These are phyloP conservation scores for Fusarium sp. DNA, from an alignment of 2,329 filamentous ascomycete genomes.

Conservation along the genomic window DNA sequence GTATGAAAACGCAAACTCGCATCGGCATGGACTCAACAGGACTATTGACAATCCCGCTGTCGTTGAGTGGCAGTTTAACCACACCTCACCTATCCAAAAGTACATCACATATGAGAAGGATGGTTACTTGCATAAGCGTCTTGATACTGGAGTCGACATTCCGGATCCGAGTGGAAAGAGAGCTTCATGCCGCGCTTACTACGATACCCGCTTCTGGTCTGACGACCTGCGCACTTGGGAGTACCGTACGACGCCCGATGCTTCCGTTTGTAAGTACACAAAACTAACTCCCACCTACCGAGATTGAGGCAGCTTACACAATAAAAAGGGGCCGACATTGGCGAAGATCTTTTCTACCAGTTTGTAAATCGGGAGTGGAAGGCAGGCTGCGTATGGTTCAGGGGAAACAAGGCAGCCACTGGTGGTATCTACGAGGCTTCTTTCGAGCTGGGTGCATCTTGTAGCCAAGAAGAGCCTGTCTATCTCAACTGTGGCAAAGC, in stretches of 20 bases:
- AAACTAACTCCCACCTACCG: rapidly evolving
- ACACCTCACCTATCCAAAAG: not conserved
- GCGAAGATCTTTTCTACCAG: not conserved
- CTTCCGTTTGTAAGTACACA: not conserved
- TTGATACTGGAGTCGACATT: not conserved
- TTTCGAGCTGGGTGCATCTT: not conserved
- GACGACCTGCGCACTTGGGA: not conserved
- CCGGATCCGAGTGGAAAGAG: not conserved
- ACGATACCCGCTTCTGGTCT: not conserved
- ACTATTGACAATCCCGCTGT: not conserved
- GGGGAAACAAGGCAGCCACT: not conserved
- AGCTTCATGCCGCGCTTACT: not conserved
- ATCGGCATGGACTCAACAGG: not conserved
- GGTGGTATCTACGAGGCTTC: not conserved
- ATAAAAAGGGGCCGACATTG: not conserved
- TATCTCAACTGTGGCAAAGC: not conserved
- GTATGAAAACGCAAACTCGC: not conserved
- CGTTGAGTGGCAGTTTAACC: not conserved
- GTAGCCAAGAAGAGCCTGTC: not conserved
- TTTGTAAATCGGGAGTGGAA: not conserved
- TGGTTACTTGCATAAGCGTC: not conserved
- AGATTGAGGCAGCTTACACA: not conserved
- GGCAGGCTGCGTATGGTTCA: not conserved
- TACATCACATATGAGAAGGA: not conserved
- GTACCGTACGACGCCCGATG: not conserved